phyloP scores from a whole-genome alignment of 1,284 basidiomycete genomes.

The Sphagnurus paluster region DNA sequence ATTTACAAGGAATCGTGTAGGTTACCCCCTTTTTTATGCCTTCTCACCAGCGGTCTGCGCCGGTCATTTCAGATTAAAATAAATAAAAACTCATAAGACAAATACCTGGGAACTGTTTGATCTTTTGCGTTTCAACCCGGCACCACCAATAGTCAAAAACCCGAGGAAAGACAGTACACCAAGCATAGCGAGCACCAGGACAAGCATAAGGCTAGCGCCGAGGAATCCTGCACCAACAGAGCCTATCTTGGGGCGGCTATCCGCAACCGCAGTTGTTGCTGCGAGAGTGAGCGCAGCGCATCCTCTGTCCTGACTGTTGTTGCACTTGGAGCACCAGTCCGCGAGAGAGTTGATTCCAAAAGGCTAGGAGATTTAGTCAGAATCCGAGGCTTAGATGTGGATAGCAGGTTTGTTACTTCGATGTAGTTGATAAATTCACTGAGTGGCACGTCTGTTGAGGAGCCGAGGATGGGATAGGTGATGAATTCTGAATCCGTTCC shows the following conservation, averaged over 20 bases:
- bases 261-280: constrained; percentile 30
- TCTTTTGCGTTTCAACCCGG: constrained; percentile 8
- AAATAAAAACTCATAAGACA: background rate
- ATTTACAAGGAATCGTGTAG: too few relatives aligned
- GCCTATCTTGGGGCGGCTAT: constrained; percentile 41
- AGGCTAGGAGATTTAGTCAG: constrained; percentile 32
- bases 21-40: background rate
- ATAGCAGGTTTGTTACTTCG: constrained; percentile 33
- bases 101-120: constrained; percentile 9
- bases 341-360: constrained; percentile 51
- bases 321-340: constrained; percentile 60
- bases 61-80: background rate
- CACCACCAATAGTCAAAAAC: constrained; percentile 9
- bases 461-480: constrained; percentile 59
- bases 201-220: constrained; percentile 59
- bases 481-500: constrained; percentile 59
- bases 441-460: constrained; percentile 50
- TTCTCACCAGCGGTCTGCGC: background rate
- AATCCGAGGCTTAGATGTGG: background rate
- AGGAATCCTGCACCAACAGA: constrained; percentile 65
- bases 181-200: constrained; percentile 40
- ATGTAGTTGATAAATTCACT: constrained; percentile 54
- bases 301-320: constrained; percentile 55
- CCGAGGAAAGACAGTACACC: constrained; percentile 46
- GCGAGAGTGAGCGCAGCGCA: constrained; percentile 49